Percentiles rank a stretch among this genome's conserved stretches.
These are phyloP conservation scores for Rhizophagus prolifer DNA, from an alignment of 192 early-diverging fungal species.

Conservation along the genomic window DNA sequence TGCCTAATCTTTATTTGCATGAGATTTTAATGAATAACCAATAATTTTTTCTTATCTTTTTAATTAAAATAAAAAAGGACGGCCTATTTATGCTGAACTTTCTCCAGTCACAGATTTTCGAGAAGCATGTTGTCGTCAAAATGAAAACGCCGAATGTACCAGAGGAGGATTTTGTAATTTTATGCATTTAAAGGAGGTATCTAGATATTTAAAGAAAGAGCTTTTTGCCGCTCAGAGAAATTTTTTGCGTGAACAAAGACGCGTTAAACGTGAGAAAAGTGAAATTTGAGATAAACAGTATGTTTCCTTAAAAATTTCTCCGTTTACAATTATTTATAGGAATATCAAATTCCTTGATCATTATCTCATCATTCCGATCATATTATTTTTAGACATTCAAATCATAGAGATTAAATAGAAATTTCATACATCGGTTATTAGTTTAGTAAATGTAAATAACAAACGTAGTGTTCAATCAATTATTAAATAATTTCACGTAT, in stretches of 20 bases:
- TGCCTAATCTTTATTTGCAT: background rate
- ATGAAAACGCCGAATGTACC: constrained; percentile 92
- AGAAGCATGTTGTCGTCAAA: constrained; percentile 97
- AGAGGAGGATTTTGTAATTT: constrained; percentile 98
- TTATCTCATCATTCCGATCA: too few species aligned
- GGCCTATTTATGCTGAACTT: constrained; percentile 93
- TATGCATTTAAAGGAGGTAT: constrained; percentile 94
- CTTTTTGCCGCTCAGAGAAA: constrained; percentile 77
- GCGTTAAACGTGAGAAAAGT: constrained; percentile 40
- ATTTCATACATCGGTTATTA: too few species aligned
- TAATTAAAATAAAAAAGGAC: constrained; percentile 42
- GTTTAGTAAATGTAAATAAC: too few species aligned
- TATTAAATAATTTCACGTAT: background rate
- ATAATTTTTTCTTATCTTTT: background rate
- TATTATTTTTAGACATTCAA: too few species aligned
- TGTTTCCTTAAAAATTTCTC: too few species aligned
- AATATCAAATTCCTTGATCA: too few species aligned
- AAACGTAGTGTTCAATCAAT: too few species aligned
- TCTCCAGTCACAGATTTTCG: constrained; percentile 97
- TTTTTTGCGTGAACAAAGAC: constrained; percentile 51
- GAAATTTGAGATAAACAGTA: constrained; percentile 15
- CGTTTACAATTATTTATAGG: background rate
- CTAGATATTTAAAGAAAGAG: constrained; percentile 74
- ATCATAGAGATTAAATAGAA: too few species aligned
- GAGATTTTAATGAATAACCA: background rate